Evolutionary conservation across 192 early-diverging fungal species (phyloP).

Genomic region (Linnemannia hyalina): DNA sequence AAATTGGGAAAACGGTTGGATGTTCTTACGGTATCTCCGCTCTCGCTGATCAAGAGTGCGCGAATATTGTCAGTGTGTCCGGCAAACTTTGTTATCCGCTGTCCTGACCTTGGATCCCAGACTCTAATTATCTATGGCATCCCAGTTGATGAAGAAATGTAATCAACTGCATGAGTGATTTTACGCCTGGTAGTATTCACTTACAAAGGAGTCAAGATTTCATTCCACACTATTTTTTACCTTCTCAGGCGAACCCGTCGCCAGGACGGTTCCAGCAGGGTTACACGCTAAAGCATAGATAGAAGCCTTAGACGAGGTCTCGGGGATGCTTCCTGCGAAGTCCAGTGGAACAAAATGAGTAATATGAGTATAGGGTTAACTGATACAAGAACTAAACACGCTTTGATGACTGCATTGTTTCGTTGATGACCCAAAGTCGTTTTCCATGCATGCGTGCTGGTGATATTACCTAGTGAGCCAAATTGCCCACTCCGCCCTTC

Average conservation of each 20-base stretch:
- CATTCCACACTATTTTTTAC: constrained; percentile 20
- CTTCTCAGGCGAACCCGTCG: constrained; percentile 95
- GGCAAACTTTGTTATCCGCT: constrained; percentile 80
- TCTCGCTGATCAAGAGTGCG: constrained; percentile 85
- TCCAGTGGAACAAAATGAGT: background rate
- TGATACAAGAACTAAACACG: background rate
- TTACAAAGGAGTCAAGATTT: background rate
- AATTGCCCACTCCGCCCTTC: constrained; percentile 66
- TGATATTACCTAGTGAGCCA: constrained; percentile 44
- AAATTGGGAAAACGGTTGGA: too few species aligned
- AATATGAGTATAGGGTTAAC: background rate
- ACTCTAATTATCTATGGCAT: constrained; percentile 76
- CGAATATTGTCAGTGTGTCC: constrained; percentile 99
- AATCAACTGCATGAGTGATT: background rate
- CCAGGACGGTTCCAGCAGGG: constrained; percentile 81
- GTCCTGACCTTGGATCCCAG: constrained; percentile 88
- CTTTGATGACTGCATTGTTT: background rate
- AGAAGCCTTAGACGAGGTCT: constrained; percentile 72
- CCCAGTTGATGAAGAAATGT: background rate
- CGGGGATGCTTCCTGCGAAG: constrained; percentile 57
- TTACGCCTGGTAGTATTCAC: background rate
- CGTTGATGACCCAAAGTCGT: background rate
- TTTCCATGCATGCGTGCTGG: constrained; percentile 15
- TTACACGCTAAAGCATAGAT: constrained; percentile 93
- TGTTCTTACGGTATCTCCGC: constrained; percentile 81